Evolutionary conservation across 192 early-diverging fungal genomes (phyloP), one percentile per base, ranked within the genome.

Genomic region (Phlyctochytrium planicorne): DNA sequence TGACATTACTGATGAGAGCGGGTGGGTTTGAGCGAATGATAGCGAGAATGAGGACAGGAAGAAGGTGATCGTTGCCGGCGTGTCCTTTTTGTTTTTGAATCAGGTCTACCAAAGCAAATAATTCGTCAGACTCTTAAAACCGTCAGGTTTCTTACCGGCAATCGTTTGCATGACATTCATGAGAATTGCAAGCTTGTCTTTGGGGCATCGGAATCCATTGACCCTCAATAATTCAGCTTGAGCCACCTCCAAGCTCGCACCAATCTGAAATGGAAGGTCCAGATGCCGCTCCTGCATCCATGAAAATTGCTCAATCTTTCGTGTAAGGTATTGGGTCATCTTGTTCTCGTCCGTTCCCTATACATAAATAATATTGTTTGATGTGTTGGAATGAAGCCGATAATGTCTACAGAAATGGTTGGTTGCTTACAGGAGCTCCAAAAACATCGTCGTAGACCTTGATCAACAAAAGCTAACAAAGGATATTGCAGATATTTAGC

Each of bases 1-100:
- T 84, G 69, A 84, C 74, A 65, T 84, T 80, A 53, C 73, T 70
- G 53, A 84, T 84, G 35, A 84, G 27, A 63, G 82, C 78, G n/a
- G 83, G 71, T 20, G 83, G 75, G 55, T 78, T 84, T 6, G 76
- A 66, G 20, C 80, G 67, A 29, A 84, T 62, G 30, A 84, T 65
- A 14, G 71, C 67, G 29, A 84, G 67, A 34, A 84, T 82, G 37
- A 84, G 65, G 1, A 68, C 65, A 4, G 83, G 83, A 1, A 84
- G 70, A 1, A 84, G 69, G 29, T 75, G 66, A 66, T 84, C 83
- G 53, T 76, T 75, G 27, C 77, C 76, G 31, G 75, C 75, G 12
- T 52, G 68, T 37, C 64, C 71, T 14, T 68, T 37, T 14, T 71
- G 64, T 52, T 75, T 78, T 30, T 68, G 50, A 36, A 81, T 77